Base-by-base conservation (phyloP, 192 early-diverging fungal species). In the Coemansia sp. region DNA sequence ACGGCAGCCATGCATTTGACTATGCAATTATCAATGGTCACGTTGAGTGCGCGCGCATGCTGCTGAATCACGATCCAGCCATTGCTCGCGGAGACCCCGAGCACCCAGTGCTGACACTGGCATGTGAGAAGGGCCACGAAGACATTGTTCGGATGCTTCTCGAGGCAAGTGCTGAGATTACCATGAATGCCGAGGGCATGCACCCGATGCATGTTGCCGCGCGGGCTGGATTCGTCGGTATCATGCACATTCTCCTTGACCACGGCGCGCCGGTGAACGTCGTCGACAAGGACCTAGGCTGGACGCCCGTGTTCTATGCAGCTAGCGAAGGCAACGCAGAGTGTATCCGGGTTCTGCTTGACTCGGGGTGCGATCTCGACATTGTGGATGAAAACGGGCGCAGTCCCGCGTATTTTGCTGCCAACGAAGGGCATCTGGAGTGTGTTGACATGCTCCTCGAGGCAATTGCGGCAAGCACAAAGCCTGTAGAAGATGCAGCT, bases 281-380 rank as follows among this genome's bases (percentile, higher is more conserved):
- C 18, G 68, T 78, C 3, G 97, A 99, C 68, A 88, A 89, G 67
- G 94, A 98, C 77, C 89, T 92, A 62, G 87, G 90, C 14, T 99
- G 97, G 97, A 90, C 94, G 5, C 95, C 97, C 0, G 67, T 97
- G n/a, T 99, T 99, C 55, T 97, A 92, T 74, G 91, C 94, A 0
- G 92, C 91, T 11, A 87, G 86, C 52, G 95, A 98, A 56, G 97
- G 97, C 2, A 87, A 97, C 61, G 64, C 81, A 5, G 87, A 88
- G 10, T 92, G 92, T 66, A 90, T 92, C 3, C 77, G 85, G 18
- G 82, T 92, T 10, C 65, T 99, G 46, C 64, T 98, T 3, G 85
- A 87, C 18, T 88, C 91, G 6, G 91, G 90, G 8, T 89, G 87
- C 51, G 70, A 86, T 25, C 82, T 89, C 28, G 84, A 89, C 35